Evolutionary conservation across 352 stramenopile genomes (phyloP), one percentile per base, ranked within the genome.

Genomic region (Pythium dissimile): DNA sequence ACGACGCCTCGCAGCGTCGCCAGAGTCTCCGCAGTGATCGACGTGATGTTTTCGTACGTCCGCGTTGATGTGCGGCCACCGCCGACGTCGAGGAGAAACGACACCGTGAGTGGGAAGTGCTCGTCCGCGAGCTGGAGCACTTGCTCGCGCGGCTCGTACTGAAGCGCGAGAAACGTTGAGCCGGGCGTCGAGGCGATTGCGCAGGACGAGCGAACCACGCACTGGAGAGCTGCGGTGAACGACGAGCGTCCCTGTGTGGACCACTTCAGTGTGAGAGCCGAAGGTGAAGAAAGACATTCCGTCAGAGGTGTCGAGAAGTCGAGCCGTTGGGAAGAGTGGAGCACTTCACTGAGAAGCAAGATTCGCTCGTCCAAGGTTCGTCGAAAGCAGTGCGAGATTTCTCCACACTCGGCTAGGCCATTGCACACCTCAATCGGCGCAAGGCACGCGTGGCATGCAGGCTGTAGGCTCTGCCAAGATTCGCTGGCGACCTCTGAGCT

Each of bases 81-180:
- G 35, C 54, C 30, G 32, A 64, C 35, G 35, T 66, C 58, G 4
- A 66, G 27, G 21, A 60, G 12, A 10, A 66, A 59, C 12, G 20
- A 45, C 11, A 59, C 27, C 27, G 34, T 43, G 20, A 66, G 20
- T 1, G 58, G 58, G 27, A 66, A 56, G 13, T 58, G 39, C 0
- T 39, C 8, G 2, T n/a, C 16, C n/a, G 41, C 13, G 1, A 52
- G 8, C 1, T 5, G 42, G 28, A 67, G 46, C 8, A 20, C 38
- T 27, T 62, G 51, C 5, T 42, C 24, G 2, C 44, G 59, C 13
- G 59, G 59, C 2, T 28, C 11, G 46, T 67, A 67, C 18, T 27
- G 52, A 11, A 67, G 23, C 20, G 21, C 6, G 12, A n/a, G n/a
- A n/a, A 66, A 24, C 21, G 12, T n/a, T 8, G 44, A 21, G 2